Base-by-base conservation (phyloP, 495 filamentous ascomycete genomes). In the Peziza echinospora region DNA sequence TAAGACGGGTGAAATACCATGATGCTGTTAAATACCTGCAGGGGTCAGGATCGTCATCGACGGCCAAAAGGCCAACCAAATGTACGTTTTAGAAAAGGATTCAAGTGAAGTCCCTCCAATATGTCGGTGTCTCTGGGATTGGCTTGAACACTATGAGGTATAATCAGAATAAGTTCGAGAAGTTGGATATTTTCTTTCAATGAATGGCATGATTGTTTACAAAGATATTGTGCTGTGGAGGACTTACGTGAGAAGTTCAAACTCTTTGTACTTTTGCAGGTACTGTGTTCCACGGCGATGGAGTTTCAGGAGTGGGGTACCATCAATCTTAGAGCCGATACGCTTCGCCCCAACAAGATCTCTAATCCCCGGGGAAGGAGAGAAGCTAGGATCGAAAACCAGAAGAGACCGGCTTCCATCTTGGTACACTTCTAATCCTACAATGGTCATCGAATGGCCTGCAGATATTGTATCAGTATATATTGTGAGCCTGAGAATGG, bases 401-500 rank as follows among this genome's bases (percentile, higher is more conserved):
- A 97, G 63, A 7, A 97, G 62, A 51, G 82, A 79, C 43, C 71
- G 68, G 24, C 63, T 62, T 24, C 84, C 84, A 49, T 78, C 70
- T 25, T 60, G 65, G 7, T 68, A 70, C 22, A 69, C 67, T 56
- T 94, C 86, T 28, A 93, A 69, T 0, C 89, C 89, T 45, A 97
- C 67, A 37, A 96, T 85, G 1, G 86, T 94, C 64, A 93, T 69
- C 4, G 85, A 93, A 56, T 97, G 89, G 5, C 86, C 86, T 75
- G 49, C 47, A 28, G 13, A 13, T 17, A 37, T 11, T 17, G 13
- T 3, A 13, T 40, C 5, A 41, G 43, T 19, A 21, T 1, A 5
- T 21, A 3, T 26, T 21, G 6, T 8, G 11, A 23, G 26, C 30
- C 26, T 39, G 5, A 39, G 9, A 46, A 6, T 23, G 17, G 11